Base-by-base conservation (phyloP, 176 grass and related monocot genomes). In the Urochloa ruziziensis region DNA sequence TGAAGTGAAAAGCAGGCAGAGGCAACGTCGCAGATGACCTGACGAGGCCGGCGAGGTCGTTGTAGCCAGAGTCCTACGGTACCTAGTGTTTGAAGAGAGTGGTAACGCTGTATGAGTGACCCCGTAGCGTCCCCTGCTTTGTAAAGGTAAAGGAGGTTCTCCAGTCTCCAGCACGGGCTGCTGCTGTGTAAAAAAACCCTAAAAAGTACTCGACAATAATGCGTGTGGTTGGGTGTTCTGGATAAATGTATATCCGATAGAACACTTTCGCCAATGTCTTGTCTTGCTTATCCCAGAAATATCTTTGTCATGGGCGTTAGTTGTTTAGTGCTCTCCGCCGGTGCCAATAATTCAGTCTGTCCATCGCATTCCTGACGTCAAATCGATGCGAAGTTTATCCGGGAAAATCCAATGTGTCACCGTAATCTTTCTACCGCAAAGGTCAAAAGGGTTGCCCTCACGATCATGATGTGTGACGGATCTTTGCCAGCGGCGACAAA, bases 161-260 rank as follows among this genome's bases (percentile, higher is more conserved):
- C n/a, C n/a, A n/a, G n/a, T n/a, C 67, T 51, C 19, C 57, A 64
- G 65, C 56, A 63, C 27, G 57, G 52, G 10, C 28, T 36, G 61
- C 67, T 56, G n/a, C n/a, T 27, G 59, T 65, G 86, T 79, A 79
- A 67, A 79, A 80, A 79, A 74, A 79, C 74, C 12, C 7, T 37
- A 67, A 32, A 30, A 11, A 61, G 21, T 65, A 23, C 43, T 35
- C 30, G 4, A 5, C 75, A 75, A 68, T 89, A 75, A 84, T 74
- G 75, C 67, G 28, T 57, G 44, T 66, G 56, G 35, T 8, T 11
- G 62, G 54, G 47, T 25, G 63, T 40, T 70, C 8, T 59, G 67
- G 23, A 49, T 66, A 34, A 60, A 12, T 59, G n/a, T 25, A 59
- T 16, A 24, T 79, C 23, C 70, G 74, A 9, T 4, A 4, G 37